These are phyloP conservation scores for Fusarium humuli DNA, from an alignment of 2,329 filamentous ascomycete genomes.

Conservation along the genomic window DNA sequence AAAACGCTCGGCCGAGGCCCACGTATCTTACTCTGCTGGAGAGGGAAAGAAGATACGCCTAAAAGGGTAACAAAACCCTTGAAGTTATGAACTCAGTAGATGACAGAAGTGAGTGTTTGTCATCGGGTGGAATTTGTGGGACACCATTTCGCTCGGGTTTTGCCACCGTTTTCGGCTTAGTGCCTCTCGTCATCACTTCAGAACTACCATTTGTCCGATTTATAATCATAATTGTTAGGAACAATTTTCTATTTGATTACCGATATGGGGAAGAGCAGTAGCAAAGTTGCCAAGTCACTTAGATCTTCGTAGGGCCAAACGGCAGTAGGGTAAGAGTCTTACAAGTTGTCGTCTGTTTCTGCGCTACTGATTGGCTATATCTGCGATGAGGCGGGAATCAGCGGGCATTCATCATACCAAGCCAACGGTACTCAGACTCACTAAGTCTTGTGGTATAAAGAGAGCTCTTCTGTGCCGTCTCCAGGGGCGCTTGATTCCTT, in stretches of 20 bases:
- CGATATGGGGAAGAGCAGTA: neutral
- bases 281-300: neutral
- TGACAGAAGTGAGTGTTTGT: neutral
- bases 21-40: neutral
- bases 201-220: neutral
- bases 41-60: neutral
- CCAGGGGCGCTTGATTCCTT: rapidly evolving
- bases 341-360: neutral
- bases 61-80: neutral
- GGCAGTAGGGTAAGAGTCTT: neutral
- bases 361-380: neutral
- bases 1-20: neutral
- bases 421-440: neutral
- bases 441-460: neutral
- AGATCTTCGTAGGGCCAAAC: neutral
- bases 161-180: neutral
- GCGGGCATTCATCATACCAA: neutral
- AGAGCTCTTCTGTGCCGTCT: neutral
- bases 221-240: neutral
- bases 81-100: neutral
- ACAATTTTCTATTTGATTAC: neutral
- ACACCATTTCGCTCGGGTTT: neutral
- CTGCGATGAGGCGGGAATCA: neutral
- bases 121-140: neutral
- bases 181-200: neutral